Conservation (phyloP, 2,329 filamentous ascomycete species). For the Botrytis fabae region DNA sequence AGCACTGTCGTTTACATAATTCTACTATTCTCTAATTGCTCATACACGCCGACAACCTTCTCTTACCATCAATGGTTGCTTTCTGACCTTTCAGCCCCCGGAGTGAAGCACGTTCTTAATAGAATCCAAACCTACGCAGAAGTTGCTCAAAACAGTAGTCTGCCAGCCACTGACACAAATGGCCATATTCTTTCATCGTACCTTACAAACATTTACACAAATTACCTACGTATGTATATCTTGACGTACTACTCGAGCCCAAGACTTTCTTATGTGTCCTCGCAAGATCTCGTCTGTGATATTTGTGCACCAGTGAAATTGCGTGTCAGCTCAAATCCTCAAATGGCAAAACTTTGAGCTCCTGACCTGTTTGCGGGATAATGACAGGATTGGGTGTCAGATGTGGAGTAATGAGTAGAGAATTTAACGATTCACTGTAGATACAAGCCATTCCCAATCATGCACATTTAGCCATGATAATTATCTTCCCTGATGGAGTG, state of each 20-base stretch:
- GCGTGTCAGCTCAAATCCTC: rapidly evolving
- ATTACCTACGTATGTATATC: too few relatives aligned
- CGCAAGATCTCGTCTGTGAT: neutral
- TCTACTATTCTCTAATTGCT: neutral
- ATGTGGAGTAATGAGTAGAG: neutral
- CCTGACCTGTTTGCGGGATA: too few relatives aligned
- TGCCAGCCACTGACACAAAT: neutral
- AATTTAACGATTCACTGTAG: neutral
- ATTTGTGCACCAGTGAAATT: rapidly evolving
- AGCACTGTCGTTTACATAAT: neutral
- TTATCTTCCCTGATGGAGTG: neutral
- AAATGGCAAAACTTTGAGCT: neutral
- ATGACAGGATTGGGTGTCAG: neutral
- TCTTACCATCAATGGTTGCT: neutral
- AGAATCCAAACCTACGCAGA: neutral
- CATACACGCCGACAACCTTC: neutral
- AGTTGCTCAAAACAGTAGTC: neutral
- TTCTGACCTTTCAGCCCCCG: neutral
- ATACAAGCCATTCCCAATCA: neutral
- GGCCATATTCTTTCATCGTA: rapidly evolving
- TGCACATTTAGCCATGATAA: neutral
- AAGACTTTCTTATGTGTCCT: neutral
- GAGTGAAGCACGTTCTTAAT: neutral
- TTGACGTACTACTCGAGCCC: neutral
- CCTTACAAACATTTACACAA: neutral